Evolutionary conservation across 2,329 filamentous ascomycete species (phyloP), one percentile per base, ranked within the genome.

Genomic region (Cadophora sp.): DNA sequence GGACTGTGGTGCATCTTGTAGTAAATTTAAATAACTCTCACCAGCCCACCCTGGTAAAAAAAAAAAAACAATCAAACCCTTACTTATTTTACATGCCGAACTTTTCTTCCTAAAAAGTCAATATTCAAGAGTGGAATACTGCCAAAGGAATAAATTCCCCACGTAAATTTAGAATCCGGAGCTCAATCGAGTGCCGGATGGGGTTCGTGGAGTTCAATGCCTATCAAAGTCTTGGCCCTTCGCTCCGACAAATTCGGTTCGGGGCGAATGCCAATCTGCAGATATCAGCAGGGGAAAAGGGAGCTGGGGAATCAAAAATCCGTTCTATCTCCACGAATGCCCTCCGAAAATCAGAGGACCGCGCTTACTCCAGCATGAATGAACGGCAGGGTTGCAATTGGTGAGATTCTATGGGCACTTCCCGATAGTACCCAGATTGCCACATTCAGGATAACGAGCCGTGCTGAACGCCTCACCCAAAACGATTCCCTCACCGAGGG

Each of bases 121-220:
- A 39, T 11, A 11, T 39, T 2, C 8, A 39, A 9, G 36, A 39
- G 36, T 39, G 20, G 47, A 50, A 24, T 22, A 50, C 11, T 51
- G 13, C 22, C 11, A 30, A 27, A 27, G 22, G 14, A 51, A 20
- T 30, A 51, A 51, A 18, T 30, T 4, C 22, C n/a, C n/a, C n/a
- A n/a, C 48, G 13, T 51, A 27, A 30, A 16, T 7, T 2, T 14
- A 4, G n/a, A 24, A 41, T 36, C 33, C 55, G 55, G 55, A 58
- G 55, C 39, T 58, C n/a, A 27, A 3, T 18, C 20, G 20, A 41
- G 55, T 43, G 55, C n/a, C 33, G 20, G 33, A 41, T 43, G n/a
- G 55, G 22, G 55, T 24, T 58, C n/a, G 33, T 41, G 33, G 53
- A 56, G 53, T 56, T 56, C 9, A 56, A 39, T 22, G 18, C 53